phyloP scores from a whole-genome alignment of 2,329 filamentous ascomycete genomes.

The Ambrosiella xylebori region DNA sequence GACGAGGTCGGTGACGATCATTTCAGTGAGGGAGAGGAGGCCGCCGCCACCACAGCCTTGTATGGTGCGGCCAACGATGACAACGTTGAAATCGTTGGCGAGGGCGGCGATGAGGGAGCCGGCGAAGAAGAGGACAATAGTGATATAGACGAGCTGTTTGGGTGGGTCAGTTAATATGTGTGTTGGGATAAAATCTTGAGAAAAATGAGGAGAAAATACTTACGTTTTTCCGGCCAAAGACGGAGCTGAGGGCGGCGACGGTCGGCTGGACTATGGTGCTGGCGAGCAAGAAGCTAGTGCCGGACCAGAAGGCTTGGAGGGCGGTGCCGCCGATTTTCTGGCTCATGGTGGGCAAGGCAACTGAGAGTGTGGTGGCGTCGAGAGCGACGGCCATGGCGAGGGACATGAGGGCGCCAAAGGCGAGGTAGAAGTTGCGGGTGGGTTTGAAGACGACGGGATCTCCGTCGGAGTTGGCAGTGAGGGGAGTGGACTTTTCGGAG shows the following conservation, averaged over 20 bases:
- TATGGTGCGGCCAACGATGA: constrained; percentile 21
- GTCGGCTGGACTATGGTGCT: constrained; percentile 42
- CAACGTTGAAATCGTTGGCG: constrained; percentile 17
- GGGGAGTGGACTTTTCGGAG: background rate
- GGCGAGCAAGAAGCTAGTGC: constrained; percentile 51
- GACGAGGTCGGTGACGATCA: constrained; percentile 25
- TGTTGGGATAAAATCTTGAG: background rate
- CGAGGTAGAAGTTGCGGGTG: constrained; percentile 25
- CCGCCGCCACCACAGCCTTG: constrained; percentile 24
- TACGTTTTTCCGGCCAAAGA: constrained; percentile 20
- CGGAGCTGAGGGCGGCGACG: constrained; percentile 22
- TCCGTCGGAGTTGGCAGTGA: background rate
- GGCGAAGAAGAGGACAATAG: constrained; percentile 21
- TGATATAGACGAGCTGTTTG: constrained; percentile 17
- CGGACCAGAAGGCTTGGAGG: constrained; percentile 53
- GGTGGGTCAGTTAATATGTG: background rate
- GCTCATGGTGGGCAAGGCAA: constrained; percentile 26
- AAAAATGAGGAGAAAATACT: background rate
- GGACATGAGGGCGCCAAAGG: constrained; percentile 31
- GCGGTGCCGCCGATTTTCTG: constrained; percentile 33
- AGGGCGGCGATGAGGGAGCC: constrained; percentile 25
- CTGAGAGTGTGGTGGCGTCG: constrained; percentile 18
- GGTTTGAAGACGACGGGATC: constrained; percentile 18
- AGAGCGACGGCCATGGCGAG: constrained; percentile 37
- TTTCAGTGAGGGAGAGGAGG: constrained; percentile 19